Conservation (phyloP, 2,329 filamentous ascomycete species). For the Thelonectria blattea region DNA sequence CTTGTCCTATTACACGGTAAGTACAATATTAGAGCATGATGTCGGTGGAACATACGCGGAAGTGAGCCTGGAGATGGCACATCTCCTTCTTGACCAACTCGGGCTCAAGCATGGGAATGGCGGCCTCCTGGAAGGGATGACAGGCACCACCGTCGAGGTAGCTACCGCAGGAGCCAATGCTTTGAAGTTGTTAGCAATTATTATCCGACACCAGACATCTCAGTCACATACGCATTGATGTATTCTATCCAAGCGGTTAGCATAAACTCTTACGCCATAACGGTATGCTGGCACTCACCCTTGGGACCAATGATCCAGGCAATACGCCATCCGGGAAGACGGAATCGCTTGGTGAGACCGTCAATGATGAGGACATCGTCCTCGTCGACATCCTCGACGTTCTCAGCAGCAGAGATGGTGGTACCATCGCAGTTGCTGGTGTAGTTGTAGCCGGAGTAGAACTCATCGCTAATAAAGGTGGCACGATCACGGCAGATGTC, state of each 20-base stretch:
- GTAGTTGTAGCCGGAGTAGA: slow-evolving; percentile 97
- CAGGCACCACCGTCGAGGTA: slow-evolving; percentile 96
- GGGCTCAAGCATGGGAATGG: slow-evolving; percentile 91
- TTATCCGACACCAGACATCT: neutral
- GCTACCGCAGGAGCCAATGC: slow-evolving; percentile 86
- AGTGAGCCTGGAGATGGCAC: slow-evolving; percentile 86
- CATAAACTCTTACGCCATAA: neutral
- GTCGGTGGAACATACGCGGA: slow-evolving; percentile 62
- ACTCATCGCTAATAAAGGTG: slow-evolving; percentile 94
- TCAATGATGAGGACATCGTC: slow-evolving; percentile 95
- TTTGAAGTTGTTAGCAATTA: slow-evolving; percentile 38
- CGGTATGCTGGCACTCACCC: slow-evolving; percentile 43
- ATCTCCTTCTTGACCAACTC: slow-evolving; percentile 82
- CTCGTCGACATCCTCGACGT: slow-evolving; percentile 86
- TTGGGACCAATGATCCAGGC: slow-evolving; percentile 96
- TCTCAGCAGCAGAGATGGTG: slow-evolving; percentile 87
- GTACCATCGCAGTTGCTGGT: slow-evolving; percentile 88
- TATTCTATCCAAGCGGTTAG: slow-evolving; percentile 65
- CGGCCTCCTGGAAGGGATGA: slow-evolving; percentile 94
- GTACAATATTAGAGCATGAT: neutral
- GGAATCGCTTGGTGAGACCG: slow-evolving; percentile 94
- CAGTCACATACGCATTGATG: slow-evolving; percentile 71
- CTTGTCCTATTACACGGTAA: slow-evolving; percentile 66
- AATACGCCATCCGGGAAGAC: slow-evolving; percentile 93
- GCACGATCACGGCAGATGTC: slow-evolving; percentile 90